Percentiles rank a stretch among this genome's conserved stretches.
These are phyloP conservation scores for Prorocentrum cordatum DNA, from an alignment of 169 alveolate species.

Conservation along the genomic window DNA sequence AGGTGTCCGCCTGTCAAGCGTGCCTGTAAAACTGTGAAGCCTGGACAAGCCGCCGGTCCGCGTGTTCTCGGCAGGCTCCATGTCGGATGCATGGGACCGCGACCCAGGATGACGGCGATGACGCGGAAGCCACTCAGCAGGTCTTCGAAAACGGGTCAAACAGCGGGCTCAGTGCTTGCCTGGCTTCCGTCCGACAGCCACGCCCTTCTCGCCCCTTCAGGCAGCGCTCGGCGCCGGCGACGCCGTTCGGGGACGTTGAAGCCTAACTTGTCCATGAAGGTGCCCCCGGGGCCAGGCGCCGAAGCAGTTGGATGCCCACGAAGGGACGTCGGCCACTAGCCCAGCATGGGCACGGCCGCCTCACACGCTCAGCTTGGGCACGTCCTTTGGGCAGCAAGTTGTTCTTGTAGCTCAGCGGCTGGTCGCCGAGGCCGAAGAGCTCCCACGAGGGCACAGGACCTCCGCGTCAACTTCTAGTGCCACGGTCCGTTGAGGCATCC, in stretches of 20 bases:
- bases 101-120: no score
- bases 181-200: no score
- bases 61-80: no score
- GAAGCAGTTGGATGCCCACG: slow-evolving; percentile 53
- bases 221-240: not conserved
- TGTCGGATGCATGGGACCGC: no score
- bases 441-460: slow-evolving; percentile 36
- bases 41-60: no score
- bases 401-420: slow-evolving; percentile 27
- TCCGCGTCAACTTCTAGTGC: slow-evolving; percentile 9
- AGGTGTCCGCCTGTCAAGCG: no score
- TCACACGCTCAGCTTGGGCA: slow-evolving; percentile 47
- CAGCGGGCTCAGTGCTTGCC: not conserved
- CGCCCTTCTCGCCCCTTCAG: no score
- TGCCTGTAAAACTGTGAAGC: no score
- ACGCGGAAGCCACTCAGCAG: not conserved
- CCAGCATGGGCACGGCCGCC: slow-evolving; percentile 5
- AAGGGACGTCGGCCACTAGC: slow-evolving; percentile 31
- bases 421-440: slow-evolving; percentile 9
- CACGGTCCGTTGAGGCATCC: slow-evolving; percentile 24
- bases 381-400: slow-evolving; percentile 25
- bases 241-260: slow-evolving; percentile 19
- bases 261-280: slow-evolving; percentile 69
- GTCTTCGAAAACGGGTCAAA: not conserved
- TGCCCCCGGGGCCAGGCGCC: slow-evolving; percentile 70